These are phyloP conservation scores for Verruconis gallopava DNA, from an alignment of 2,329 filamentous ascomycete genomes.

Conservation along the genomic window DNA sequence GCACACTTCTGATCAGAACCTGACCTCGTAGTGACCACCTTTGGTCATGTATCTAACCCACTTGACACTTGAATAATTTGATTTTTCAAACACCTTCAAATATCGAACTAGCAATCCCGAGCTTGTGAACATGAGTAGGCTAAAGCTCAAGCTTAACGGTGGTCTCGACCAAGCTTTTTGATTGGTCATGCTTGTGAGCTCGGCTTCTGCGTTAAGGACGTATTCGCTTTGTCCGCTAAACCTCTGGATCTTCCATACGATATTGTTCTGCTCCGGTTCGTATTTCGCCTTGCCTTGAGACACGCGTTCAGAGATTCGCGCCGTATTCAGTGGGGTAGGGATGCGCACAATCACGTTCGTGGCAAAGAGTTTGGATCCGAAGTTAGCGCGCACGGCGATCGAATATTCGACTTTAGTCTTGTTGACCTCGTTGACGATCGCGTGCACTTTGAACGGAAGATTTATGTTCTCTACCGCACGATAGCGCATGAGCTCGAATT, in stretches of 20 bases:
- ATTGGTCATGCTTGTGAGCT: constrained; percentile 91
- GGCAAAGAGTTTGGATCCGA: constrained; percentile 88
- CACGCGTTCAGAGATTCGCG: constrained; percentile 81
- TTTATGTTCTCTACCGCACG: constrained; percentile 98
- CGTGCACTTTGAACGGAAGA: constrained; percentile 95
- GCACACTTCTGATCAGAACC: constrained; percentile 3
- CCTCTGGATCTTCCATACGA: constrained; percentile 97
- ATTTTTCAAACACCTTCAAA: constrained; percentile 98
- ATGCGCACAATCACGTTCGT: constrained; percentile 93
- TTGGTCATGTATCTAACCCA: constrained; percentile 40
- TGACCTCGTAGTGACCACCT: constrained; percentile 8
- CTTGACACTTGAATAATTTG: constrained; percentile 95
- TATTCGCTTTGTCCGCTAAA: constrained; percentile 98
- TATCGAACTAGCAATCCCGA: constrained; percentile 86
- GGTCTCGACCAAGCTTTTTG: constrained; percentile 95
- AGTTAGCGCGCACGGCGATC: constrained; percentile 94
- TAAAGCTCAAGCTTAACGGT: constrained; percentile 83
- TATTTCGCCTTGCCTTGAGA: constrained; percentile 97
- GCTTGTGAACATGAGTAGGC: constrained; percentile 94
- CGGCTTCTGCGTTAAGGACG: constrained; percentile 85
- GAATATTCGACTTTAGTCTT: constrained; percentile 98
- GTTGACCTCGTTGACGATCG: constrained; percentile 94
- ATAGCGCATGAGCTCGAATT: constrained; percentile 98
- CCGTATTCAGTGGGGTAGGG: constrained; percentile 91
- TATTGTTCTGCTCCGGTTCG: constrained; percentile 94